Base-by-base conservation (phyloP, 2,329 filamentous ascomycete genomes). In the Hypoxylon sp. region DNA sequence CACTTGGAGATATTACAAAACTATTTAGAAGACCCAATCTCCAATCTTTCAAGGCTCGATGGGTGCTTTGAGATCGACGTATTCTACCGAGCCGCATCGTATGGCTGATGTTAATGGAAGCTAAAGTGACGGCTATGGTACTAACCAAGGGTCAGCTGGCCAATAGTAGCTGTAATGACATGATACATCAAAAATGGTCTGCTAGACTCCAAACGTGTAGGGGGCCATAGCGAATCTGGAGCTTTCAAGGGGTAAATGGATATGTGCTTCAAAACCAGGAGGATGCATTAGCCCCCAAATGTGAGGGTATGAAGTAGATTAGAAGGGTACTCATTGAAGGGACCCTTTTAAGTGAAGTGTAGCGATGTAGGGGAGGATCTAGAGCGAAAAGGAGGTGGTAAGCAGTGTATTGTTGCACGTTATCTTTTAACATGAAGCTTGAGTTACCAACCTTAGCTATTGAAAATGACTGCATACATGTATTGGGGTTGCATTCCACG, bases 281-380 rank as follows among this genome's bases (percentile, higher is more conserved):
- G 66, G 63, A 69, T 69, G 63, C 63, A 60, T 64, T 44, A 59
- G 66, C 48, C 57, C 60, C 59, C 22, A 65, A 52, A 59, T 33
- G 22, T 50, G 47, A n/a, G 24, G 11, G 65, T 65, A 59, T 54
- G 37, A 31, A 59, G 17, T 59, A 60, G 24, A 61, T 61, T 57
- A 59, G 44, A 61, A 51, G 33, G 44, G 55, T 60, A 39, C 22
- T 24, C 37, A 29, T 42, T 3, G 39, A 62, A 39, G 31, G 42
- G 59, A 22, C 17, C 51, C 51, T 44, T 57, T 57, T 33, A 63
- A 26, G 19, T 35, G 52, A 57, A 22, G 37, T 58, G 31, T 47
- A 46, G 42, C 17, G 24, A 33, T 42, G 14, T 46, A 47, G 44
- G 6, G 44, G 44, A 39, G 9, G 29, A 11, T 47, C 14, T 26